Percentiles rank a stretch among this genome's conserved stretches.
phyloP scores from a whole-genome alignment of 2,329 filamentous ascomycete species.

The Penicillium sp. region DNA sequence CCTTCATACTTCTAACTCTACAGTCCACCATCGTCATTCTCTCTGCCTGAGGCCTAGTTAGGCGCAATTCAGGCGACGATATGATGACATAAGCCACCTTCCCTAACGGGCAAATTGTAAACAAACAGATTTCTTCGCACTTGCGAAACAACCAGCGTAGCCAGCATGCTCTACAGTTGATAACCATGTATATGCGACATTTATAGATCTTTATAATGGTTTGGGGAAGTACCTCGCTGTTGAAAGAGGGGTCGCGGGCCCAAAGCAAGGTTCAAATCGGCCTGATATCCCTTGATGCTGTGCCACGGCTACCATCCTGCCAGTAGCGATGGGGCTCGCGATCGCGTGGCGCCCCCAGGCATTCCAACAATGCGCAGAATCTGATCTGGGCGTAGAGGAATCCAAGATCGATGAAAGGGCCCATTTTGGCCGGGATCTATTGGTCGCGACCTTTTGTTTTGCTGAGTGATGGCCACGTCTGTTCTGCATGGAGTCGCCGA shows the following conservation, averaged over 20 bases:
- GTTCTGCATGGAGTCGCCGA: constrained; percentile 25
- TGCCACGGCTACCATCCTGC: constrained; percentile 11
- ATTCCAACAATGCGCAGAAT: constrained; percentile 11
- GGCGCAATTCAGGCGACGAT: neutral
- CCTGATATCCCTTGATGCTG: constrained; percentile 14
- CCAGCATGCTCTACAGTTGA: neutral
- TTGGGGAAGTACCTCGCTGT: neutral
- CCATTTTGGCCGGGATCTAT: neutral
- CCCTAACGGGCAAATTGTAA: constrained; percentile 31
- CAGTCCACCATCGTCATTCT: neutral
- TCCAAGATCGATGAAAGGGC: neutral
- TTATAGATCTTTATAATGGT: neutral
- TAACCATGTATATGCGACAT: neutral
- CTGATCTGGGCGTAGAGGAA: neutral
- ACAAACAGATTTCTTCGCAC: constrained; percentile 24
- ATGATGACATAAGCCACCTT: constrained; percentile 5
- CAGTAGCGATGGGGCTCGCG: constrained; percentile 3
- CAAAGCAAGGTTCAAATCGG: neutral
- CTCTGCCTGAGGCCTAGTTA: constrained; percentile 12
- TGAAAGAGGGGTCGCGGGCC: neutral
- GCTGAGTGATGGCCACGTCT: constrained; percentile 24
- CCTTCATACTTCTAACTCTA: neutral
- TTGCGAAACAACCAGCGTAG: neutral
- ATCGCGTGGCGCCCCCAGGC: constrained; percentile 14
- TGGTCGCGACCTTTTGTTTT: constrained; percentile 8